Conservation (phyloP, 257 asterid species). For the Nicotiana otophora region DNA sequence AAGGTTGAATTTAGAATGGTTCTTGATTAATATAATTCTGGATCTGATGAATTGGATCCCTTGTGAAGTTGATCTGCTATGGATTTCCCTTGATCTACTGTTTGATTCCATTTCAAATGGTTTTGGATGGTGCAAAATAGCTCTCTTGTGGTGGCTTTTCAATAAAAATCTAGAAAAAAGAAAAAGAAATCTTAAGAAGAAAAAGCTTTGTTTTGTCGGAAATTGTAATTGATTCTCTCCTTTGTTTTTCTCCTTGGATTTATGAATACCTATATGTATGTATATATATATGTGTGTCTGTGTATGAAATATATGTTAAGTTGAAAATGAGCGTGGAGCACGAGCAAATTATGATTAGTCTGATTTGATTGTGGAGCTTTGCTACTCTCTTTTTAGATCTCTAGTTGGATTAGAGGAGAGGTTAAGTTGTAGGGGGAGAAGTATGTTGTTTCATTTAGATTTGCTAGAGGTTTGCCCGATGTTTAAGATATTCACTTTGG, state of each 20-base stretch:
- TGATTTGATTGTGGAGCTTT: not conserved
- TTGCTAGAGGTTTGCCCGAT: not conserved
- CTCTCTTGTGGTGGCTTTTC: not conserved
- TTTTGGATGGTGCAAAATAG: not conserved
- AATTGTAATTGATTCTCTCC: not conserved
- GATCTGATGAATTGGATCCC: constrained; percentile 5
- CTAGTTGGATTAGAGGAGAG: not conserved
- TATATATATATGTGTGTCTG: too few relatives aligned
- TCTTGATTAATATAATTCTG: not conserved
- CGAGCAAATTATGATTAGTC: not conserved
- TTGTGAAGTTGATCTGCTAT: not conserved
- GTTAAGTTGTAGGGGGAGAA: not conserved
- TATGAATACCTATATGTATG: not conserved
- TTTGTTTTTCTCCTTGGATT: not conserved
- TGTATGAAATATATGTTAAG: not conserved
- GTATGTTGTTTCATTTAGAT: not conserved
- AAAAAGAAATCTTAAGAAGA: not conserved
- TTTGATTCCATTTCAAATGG: not conserved
- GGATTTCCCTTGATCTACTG: not conserved
- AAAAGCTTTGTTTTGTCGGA: not conserved
- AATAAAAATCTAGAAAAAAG: not conserved
- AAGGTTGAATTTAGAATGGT: not conserved
- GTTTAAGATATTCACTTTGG: not conserved
- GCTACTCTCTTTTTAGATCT: not conserved
- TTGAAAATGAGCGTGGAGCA: not conserved